Evolutionary conservation across 768 basidiomycete species (phyloP).

Genomic region (Polyporus arcularius): DNA sequence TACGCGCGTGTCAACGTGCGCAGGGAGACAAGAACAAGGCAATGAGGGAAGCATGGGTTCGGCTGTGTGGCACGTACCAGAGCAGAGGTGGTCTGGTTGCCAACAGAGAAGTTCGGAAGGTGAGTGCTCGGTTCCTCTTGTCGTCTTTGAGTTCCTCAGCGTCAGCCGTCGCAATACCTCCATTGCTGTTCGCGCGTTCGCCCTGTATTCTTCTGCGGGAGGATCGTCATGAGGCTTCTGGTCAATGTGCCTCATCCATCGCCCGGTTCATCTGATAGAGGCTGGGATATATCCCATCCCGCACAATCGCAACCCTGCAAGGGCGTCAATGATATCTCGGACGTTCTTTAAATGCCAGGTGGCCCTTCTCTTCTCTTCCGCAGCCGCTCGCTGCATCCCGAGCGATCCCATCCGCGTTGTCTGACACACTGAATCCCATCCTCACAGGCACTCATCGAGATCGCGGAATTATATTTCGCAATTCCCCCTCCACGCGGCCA

Average conservation of each 20-base stretch:
- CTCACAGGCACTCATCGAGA: slow-evolving; percentile 61
- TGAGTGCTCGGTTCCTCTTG: slow-evolving; percentile 34
- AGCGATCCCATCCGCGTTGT: slow-evolving; percentile 14
- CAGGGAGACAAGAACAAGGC: slow-evolving; percentile 77
- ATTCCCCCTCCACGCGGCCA: slow-evolving; percentile 76
- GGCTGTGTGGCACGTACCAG: slow-evolving; percentile 83
- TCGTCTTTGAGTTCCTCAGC: neutral
- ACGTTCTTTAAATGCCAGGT: slow-evolving; percentile 2
- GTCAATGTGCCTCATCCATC: neutral
- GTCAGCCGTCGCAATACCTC: slow-evolving; percentile 6
- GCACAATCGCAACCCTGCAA: neutral
- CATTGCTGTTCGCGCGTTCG: slow-evolving; percentile 3
- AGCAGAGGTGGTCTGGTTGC: slow-evolving; percentile 65
- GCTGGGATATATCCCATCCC: neutral
- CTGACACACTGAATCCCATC: slow-evolving; percentile 10
- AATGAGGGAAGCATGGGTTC: slow-evolving; percentile 81
- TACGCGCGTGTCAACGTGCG: slow-evolving; percentile 85
- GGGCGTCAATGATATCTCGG: neutral
- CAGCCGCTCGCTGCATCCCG: slow-evolving; percentile 1
- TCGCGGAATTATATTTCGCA: slow-evolving; percentile 81
- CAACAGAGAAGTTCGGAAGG: slow-evolving; percentile 62
- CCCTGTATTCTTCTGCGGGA: neutral
- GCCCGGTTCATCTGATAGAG: neutral
- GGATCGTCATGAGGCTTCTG: neutral
- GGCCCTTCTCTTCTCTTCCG: slow-evolving; percentile 1